Evolutionary conservation across 176 grass and related monocot genomes (phyloP).

Genomic region (Alloteropsis semialata): DNA sequence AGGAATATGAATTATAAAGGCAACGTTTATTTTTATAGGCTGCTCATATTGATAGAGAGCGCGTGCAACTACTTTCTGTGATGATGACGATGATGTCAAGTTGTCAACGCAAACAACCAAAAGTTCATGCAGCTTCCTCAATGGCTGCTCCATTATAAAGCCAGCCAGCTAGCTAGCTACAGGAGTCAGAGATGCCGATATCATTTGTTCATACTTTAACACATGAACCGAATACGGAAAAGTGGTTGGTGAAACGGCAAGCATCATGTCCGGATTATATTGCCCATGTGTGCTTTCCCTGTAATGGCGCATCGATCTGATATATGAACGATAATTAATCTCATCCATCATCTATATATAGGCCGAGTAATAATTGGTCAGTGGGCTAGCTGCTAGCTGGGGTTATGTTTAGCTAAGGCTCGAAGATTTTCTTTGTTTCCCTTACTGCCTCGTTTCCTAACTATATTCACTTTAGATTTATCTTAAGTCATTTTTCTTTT

Average conservation of each 20-base stretch:
- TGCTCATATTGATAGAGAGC: not conserved
- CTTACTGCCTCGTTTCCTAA: no score
- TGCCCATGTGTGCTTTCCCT: not conserved
- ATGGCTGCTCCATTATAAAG: not conserved
- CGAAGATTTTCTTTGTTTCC: not conserved
- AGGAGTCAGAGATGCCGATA: not conserved
- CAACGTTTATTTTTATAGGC: not conserved
- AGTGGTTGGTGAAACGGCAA: conserved; percentile 4
- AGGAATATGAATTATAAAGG: not conserved
- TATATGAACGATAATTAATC: not conserved
- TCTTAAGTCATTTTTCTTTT: no score
- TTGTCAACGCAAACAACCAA: not conserved
- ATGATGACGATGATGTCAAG: not conserved
- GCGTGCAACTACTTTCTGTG: not conserved
- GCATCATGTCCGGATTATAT: not conserved
- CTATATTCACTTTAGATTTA: no score
- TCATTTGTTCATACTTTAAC: conserved; percentile 3
- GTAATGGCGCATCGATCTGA: conserved; percentile 4
- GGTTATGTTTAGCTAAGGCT: not conserved
- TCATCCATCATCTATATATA: not conserved
- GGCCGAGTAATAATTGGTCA: not conserved
- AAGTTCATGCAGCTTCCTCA: not conserved
- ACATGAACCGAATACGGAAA: not conserved
- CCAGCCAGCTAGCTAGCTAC: not conserved
- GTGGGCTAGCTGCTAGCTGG: not conserved